These are phyloP conservation scores for Sporothrix dimorphospora DNA, from an alignment of 2,329 filamentous ascomycete genomes.

Conservation along the genomic window DNA sequence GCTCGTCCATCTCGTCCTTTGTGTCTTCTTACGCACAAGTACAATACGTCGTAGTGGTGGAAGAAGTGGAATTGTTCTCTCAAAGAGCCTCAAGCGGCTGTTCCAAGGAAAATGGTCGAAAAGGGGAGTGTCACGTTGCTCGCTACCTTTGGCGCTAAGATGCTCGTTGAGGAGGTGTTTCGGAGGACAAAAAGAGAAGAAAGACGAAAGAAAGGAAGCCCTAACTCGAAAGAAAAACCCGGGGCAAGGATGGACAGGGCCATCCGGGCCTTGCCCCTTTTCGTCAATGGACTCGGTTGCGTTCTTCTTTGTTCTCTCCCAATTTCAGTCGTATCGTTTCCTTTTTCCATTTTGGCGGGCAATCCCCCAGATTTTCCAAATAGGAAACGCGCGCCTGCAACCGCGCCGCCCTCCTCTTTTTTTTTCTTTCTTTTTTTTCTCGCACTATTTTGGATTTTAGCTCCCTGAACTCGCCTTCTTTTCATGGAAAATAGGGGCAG, in stretches of 20 bases:
- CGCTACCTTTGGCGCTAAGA: not conserved
- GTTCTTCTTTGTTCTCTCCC: not conserved
- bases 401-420: not conserved
- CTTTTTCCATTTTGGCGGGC: constrained; percentile 22
- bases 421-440: not conserved
- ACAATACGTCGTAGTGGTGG: not conserved
- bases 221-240: not conserved
- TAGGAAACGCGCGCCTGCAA: not conserved
- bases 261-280: constrained; percentile 8
- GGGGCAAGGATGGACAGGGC: constrained; percentile 16
- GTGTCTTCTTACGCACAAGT: not conserved
- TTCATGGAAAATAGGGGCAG: not conserved
- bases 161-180: not conserved
- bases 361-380: constrained; percentile 26
- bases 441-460: not conserved
- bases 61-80: not conserved
- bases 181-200: constrained; percentile 5
- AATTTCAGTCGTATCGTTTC: not conserved
- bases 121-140: not conserved
- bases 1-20: not conserved
- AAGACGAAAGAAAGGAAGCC: not conserved
- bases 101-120: not conserved
- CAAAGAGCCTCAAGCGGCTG: not conserved
- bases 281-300: not conserved
- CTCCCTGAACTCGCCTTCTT: no score